Base-by-base conservation (phyloP, 2,329 filamentous ascomycete species). In the Metarhizium rileyi region DNA sequence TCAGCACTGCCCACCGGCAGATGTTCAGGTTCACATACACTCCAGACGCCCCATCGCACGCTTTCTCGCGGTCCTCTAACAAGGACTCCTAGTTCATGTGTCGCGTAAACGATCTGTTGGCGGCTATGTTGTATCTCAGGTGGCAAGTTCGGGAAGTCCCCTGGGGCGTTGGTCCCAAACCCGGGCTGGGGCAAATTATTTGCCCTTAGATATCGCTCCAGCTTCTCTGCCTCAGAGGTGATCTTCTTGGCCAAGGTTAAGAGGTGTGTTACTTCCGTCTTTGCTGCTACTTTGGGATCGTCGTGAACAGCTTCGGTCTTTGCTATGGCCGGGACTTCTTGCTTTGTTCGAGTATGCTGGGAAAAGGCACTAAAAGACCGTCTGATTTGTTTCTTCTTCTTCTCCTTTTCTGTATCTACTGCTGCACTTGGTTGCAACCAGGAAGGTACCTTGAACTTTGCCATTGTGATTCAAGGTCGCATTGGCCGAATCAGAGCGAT, bases 1-100 rank as follows among this genome's bases (percentile, higher is more conserved):
- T 53, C 18, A 55, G 50, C 42, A 36, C 20, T 20, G 35, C 9
- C n/a, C n/a, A 16, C n/a, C 9, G 18, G 6, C 16, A 38, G 5
- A n/a, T 6, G 22, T 42, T 25, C 38, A 14, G 9, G n/a, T 44
- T 42, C 26, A 64, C 73, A 61, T 57, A 76, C 75, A 57, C 69
- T 72, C 75, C 72, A 78, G 48, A 72, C 66, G 47, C 70, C 68
- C 72, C 73, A 79, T 61, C 76, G 65, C 7, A 79, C 56, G n/a
- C 62, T 66, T 55, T 79, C 75, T 33, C 68, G 65, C 0, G 76
- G 75, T 0, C 76, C 76, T 22, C 72, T 67, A 16, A 74, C 70
- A 46, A 80, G 61, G 44, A 67, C 61, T 2, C 65, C 66, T 14
- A 80, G 64, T 53, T 78, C 72, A 49, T 65, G 70, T 2, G 73